Conservation (phyloP, 768 basidiomycete species). For the Auricularia cornea region DNA sequence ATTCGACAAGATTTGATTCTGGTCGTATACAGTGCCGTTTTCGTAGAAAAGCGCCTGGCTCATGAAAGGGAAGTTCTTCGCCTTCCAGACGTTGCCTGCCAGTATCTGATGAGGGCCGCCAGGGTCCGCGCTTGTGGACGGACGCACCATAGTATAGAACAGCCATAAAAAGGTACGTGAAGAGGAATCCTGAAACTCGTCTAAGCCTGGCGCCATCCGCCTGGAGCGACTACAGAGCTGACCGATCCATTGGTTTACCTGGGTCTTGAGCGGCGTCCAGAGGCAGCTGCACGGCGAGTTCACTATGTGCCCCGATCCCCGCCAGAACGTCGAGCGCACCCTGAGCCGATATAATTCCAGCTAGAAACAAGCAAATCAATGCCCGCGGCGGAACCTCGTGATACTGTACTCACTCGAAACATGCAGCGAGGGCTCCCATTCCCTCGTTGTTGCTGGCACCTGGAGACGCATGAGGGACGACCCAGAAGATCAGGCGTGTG, state of each 20-base stretch:
- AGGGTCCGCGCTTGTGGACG: background rate
- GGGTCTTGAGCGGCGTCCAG: conserved; percentile 22
- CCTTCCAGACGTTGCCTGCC: conserved; percentile 19
- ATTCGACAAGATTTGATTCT: conserved; percentile 15
- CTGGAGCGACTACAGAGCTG: too few species aligned
- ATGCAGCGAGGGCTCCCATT: conserved; percentile 14
- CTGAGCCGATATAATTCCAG: conserved; percentile 16
- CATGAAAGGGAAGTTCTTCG: conserved; percentile 23
- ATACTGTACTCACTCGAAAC: conserved; percentile 9
- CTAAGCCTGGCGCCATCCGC: background rate
- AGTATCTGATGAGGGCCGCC: background rate
- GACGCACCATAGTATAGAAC: conserved; percentile 14
- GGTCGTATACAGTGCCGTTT: conserved; percentile 18
- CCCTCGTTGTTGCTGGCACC: background rate
- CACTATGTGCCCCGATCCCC: too few species aligned
- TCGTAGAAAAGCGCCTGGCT: conserved; percentile 17
- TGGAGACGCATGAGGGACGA: too few species aligned
- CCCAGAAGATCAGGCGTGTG: too few species aligned
- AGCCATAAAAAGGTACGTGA: conserved; percentile 17
- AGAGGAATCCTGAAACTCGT: conserved; percentile 5
- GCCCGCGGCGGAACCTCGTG: background rate
- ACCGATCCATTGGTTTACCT: conserved; percentile 17
- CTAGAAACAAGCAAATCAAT: background rate
- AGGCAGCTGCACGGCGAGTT: conserved; percentile 9
- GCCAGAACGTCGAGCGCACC: too few species aligned